Percentiles rank a stretch among this genome's conserved stretches.
Evolutionary conservation across 140 eudicot species (phyloP).

Genomic region (Bidens hawaiensis): DNA sequence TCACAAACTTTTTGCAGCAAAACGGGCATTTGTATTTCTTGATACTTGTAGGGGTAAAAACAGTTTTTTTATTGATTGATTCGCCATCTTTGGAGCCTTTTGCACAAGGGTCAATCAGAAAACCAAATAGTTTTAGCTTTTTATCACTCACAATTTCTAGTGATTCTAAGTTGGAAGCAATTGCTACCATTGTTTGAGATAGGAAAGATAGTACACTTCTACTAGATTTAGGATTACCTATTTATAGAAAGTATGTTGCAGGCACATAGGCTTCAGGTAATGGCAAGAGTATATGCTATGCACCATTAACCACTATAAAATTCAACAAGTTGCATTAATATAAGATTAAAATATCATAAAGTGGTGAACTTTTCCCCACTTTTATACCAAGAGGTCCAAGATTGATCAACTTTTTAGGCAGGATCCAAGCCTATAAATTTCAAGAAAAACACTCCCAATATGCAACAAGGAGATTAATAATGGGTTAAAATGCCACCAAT

Average conservation of each 20-base stretch:
- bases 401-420: constrained; percentile 17
- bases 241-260: constrained; percentile 23
- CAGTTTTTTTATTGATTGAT: neutral
- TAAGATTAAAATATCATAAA: constrained; percentile 25
- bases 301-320: constrained; percentile 15
- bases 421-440: constrained; percentile 13
- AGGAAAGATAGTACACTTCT: constrained; percentile 10
- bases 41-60: neutral
- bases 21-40: constrained; percentile 32
- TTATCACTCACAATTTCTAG: constrained; percentile 3
- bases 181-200: constrained; percentile 25
- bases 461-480: constrained; percentile 19
- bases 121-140: constrained; percentile 40
- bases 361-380: constrained; percentile 17
- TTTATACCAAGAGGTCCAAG: constrained; percentile 21
- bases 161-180: constrained; percentile 21
- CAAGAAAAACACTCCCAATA: constrained; percentile 13
- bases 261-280: constrained; percentile 11
- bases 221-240: constrained; percentile 8
- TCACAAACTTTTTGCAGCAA: constrained; percentile 37
- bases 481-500: constrained; percentile 13
- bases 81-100: constrained; percentile 19
- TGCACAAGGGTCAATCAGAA: constrained; percentile 32
- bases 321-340: constrained; percentile 25
- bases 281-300: constrained; percentile 24